Conservation (phyloP, 768 basidiomycete species). For the Dictyophora rubrovolvata region DNA sequence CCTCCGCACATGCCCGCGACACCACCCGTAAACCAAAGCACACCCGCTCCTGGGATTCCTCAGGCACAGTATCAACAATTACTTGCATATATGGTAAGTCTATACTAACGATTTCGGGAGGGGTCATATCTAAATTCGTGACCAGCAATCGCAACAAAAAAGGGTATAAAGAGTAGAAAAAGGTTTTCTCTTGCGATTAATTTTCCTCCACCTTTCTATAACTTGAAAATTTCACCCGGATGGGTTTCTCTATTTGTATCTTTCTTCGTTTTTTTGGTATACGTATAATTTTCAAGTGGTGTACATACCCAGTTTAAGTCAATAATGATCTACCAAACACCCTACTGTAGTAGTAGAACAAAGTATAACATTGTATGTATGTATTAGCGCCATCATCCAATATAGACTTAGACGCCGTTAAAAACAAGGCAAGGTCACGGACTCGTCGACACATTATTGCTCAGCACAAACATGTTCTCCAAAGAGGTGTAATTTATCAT, state of each 20-base stretch:
- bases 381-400: no score
- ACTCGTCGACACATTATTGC: no score
- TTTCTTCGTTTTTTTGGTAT: background rate
- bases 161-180: background rate
- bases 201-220: background rate
- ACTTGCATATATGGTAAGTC: conserved; percentile 58
- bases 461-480: no score
- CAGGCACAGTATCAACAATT: conserved; percentile 47
- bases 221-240: background rate
- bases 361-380: no score
- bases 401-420: no score
- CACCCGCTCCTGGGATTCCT: conserved; percentile 27
- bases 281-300: background rate
- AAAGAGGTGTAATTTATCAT: no score
- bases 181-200: background rate
- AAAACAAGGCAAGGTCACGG: no score
- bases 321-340: no score
- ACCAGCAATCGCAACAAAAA: background rate
- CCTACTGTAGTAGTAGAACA: no score
- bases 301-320: background rate
- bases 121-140: background rate
- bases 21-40: conserved; percentile 34
- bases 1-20: conserved; percentile 36
- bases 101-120: background rate
- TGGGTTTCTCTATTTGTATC: background rate